Evolutionary conservation across 179 eudicot genomes (phyloP).

Genomic region (Silene vulgaris): DNA sequence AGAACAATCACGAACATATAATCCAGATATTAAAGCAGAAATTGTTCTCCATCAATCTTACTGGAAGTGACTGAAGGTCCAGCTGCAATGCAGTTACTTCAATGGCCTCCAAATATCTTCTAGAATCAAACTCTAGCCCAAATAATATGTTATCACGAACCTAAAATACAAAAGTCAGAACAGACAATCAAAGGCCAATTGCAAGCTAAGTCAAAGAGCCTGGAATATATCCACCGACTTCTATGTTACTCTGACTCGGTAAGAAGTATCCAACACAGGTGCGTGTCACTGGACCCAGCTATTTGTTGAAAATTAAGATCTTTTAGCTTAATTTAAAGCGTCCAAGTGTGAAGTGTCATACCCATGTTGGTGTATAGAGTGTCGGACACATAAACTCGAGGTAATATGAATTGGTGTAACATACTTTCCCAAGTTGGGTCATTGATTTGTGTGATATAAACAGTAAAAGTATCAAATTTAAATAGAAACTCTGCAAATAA

Average conservation of each 20-base stretch:
- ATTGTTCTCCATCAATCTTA: constrained; percentile 29
- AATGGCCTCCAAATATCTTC: constrained; percentile 62
- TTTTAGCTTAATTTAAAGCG: neutral
- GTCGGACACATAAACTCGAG: neutral
- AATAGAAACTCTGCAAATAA: neutral
- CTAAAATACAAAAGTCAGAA: constrained; percentile 26
- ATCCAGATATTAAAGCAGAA: neutral
- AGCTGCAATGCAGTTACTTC: constrained; percentile 71
- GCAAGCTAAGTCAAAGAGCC: neutral
- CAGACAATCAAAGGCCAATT: too few species aligned
- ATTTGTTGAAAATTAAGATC: neutral
- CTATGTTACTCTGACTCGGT: neutral
- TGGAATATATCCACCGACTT: neutral
- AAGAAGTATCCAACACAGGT: neutral
- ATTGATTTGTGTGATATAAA: neutral
- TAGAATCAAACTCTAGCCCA: constrained; percentile 54
- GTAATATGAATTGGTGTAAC: neutral
- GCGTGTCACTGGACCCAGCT: neutral
- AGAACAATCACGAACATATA: constrained; percentile 5
- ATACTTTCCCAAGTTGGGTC: neutral
- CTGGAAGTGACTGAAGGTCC: constrained; percentile 78
- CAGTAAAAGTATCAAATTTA: neutral
- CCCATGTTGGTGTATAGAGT: neutral
- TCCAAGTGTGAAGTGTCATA: neutral
- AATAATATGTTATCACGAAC: constrained; percentile 86